These are phyloP conservation scores for Tetrahymena thermophila DNA, from an alignment of 73 alveolate genomes.

Conservation along the genomic window DNA sequence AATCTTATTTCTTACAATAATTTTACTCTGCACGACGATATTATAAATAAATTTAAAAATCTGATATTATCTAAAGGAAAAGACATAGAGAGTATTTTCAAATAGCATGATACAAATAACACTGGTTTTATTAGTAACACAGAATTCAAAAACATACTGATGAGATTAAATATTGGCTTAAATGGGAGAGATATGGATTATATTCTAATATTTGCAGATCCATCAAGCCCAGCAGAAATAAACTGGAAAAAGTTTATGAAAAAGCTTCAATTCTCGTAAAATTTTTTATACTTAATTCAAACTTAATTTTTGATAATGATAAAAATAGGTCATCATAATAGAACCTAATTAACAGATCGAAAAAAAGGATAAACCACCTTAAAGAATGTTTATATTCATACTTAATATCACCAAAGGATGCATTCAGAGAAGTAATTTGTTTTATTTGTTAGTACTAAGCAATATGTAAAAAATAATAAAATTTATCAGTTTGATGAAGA, in stretches of 20 bases:
- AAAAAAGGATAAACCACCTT: neutral
- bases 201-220: neutral
- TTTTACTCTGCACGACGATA: neutral
- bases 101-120: neutral
- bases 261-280: neutral
- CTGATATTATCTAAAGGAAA: neutral
- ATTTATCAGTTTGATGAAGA: neutral
- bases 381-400: neutral
- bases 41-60: neutral
- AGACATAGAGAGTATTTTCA: neutral
- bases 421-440: neutral
- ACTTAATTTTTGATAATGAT: neutral
- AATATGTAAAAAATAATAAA: neutral
- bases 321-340: neutral
- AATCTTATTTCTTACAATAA: neutral
- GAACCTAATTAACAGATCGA: neutral
- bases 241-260: neutral
- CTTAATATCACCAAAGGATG: neutral
- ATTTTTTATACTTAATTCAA: neutral
- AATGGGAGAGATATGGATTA: neutral
- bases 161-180: neutral
- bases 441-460: neutral
- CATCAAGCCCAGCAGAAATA: neutral
- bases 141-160: neutral
- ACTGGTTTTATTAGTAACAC: neutral